Evolutionary conservation across 768 basidiomycete species (phyloP), one percentile per base, ranked within the genome.

Genomic region (Termitomyces sp.): DNA sequence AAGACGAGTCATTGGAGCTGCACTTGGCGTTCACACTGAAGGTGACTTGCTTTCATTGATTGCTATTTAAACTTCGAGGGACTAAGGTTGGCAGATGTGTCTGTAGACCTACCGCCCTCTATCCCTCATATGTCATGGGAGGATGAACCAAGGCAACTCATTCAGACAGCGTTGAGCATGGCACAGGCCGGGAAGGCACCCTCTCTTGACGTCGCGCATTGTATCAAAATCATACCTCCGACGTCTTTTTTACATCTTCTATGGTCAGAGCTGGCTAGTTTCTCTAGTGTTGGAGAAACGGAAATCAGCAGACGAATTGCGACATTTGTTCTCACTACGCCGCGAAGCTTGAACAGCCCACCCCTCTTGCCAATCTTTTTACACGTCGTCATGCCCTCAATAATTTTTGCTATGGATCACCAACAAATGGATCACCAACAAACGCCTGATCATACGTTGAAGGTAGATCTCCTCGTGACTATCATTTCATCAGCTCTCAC

Each of bases 331-430:
- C 76, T 92, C 39, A 80, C 84, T 29, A 82, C 76, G 59, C 88
- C 89, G 42, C 82, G 81, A 24, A 71, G 74, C 20, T 67, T 79
- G 9, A 66, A 63, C 46, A 67, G 69, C 1, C 84, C 86, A 1
- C 88, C 89, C 1, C 76, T 92, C 6, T 74, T 93, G 22, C 89
- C 89, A 0, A 78, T 89, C 29, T 92, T 92, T 68, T 65, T 90
- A 59, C 83, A 88, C 66, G 73, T 81, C 56, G 70, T 87, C n/a
- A 67, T 88, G 14, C 90, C 90, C 3, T 73, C 77, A 18, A 65
- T 92, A 47, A 79, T 92, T 55, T 67, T 72, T 8, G 63, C 66
- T 18, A 79, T 87, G 50, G 88, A 92, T 65, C 72, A 72, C 5
- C 77, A 81, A 63, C 74, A 73, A 54, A 70, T 75, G 26, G 88